phyloP scores from a whole-genome alignment of 1,284 basidiomycete species.

The Tilletia setariae region DNA sequence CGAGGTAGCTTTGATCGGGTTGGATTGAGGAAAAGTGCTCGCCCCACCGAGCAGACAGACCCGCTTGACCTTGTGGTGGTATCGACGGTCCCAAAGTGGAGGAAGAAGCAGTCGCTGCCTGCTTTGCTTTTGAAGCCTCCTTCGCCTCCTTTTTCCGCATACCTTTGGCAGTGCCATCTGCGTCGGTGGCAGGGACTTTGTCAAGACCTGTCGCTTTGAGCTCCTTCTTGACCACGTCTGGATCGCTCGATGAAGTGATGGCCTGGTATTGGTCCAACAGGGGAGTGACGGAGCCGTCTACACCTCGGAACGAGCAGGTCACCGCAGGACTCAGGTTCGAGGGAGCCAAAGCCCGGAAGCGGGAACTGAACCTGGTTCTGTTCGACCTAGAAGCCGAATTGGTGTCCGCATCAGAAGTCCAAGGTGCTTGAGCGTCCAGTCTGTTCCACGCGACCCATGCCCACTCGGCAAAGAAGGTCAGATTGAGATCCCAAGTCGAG shows the following conservation, averaged over 20 bases:
- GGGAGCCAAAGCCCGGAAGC: background rate
- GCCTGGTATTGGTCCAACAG: background rate
- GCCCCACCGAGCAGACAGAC: background rate
- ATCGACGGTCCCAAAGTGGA: no score
- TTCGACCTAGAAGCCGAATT: background rate
- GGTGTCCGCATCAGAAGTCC: background rate
- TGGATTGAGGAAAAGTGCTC: background rate
- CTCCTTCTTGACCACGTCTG: background rate
- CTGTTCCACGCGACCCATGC: slow-evolving; percentile 32
- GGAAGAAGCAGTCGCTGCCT: no score
- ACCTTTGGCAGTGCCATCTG: no score
- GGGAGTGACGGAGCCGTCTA: background rate
- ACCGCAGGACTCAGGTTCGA: slow-evolving; percentile 19
- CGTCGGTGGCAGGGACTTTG: background rate
- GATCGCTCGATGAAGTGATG: no score
- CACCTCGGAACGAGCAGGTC: background rate
- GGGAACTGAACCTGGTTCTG: background rate
- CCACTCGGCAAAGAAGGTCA: slow-evolving; percentile 49
- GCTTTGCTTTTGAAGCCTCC: slow-evolving; percentile 19
- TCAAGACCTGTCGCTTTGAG: background rate
- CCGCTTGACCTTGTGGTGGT: no score
- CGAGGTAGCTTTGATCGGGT: slow-evolving; percentile 29
- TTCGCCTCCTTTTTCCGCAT: background rate
- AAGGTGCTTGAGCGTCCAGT: slow-evolving; percentile 18
- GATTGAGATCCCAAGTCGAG: slow-evolving; percentile 42